Percentiles rank a stretch among this genome's conserved stretches.
Evolutionary conservation across 345 rosid species (phyloP).

Genomic region (Dimocarpus longan): DNA sequence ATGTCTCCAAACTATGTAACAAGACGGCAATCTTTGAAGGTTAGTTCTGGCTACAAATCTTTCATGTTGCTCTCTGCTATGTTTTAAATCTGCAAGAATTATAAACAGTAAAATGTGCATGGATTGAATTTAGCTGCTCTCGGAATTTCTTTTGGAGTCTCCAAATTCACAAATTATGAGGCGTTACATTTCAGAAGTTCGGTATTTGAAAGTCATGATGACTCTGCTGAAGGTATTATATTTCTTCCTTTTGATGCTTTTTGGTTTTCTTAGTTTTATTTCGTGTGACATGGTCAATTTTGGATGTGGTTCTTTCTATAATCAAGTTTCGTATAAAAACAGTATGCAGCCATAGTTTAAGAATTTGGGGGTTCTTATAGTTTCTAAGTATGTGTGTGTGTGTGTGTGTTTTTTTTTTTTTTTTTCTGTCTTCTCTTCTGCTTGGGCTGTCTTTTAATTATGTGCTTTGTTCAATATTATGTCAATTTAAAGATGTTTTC

Average conservation of each 20-base stretch:
- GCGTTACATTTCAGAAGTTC: constrained; percentile 88
- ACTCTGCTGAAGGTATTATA: constrained; percentile 69
- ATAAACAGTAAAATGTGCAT: constrained; percentile 19
- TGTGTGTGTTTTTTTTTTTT: not conserved
- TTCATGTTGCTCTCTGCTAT: constrained; percentile 9
- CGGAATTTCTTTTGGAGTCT: constrained; percentile 90
- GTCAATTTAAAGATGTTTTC: not conserved
- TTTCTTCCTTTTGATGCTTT: not conserved
- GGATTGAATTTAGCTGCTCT: constrained; percentile 70
- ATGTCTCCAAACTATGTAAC: constrained; percentile 93
- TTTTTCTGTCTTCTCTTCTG: not conserved
- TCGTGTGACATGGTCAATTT: constrained; percentile 5
- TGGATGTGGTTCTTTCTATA: constrained; percentile 1
- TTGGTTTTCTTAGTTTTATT: constrained; percentile 7
- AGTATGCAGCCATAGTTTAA: not conserved
- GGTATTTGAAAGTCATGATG: constrained; percentile 90
- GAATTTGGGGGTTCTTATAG: not conserved
- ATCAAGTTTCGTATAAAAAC: not conserved
- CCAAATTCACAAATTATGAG: constrained; percentile 90
- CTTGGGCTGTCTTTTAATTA: not conserved
- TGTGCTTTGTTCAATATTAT: not conserved
- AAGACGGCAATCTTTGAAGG: constrained; percentile 96
- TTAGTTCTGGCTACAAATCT: constrained; percentile 34
- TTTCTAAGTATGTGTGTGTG: not conserved
- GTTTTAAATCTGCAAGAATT: constrained; percentile 12